phyloP scores from a whole-genome alignment of 148 eudicot genomes.

The Polygonum maritimum region DNA sequence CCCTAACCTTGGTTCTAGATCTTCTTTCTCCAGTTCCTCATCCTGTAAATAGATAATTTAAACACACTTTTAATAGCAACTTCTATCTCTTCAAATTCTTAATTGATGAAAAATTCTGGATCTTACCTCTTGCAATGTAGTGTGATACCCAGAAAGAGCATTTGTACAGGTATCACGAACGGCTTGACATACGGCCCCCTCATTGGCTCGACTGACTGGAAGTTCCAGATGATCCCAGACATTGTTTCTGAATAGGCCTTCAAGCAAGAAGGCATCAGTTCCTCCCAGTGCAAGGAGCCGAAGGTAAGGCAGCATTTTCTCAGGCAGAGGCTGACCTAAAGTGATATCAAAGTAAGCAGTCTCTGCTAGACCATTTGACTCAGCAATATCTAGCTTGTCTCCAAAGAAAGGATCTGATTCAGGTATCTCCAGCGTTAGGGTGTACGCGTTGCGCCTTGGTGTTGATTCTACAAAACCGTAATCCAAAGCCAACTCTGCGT shows the following conservation, averaged over 20 bases:
- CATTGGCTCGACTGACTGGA: conserved; percentile 76
- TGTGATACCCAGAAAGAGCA: conserved; percentile 68
- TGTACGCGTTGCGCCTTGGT: conserved; percentile 57
- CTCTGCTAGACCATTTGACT: conserved; percentile 63
- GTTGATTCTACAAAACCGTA: conserved; percentile 79
- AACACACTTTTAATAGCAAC: not conserved
- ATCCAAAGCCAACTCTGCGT: conserved; percentile 88
- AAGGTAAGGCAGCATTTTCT: conserved; percentile 64
- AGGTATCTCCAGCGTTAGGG: conserved; percentile 74
- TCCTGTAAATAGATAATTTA: conserved; percentile 39
- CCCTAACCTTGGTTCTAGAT: conserved; percentile 36
- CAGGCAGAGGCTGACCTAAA: conserved; percentile 61
- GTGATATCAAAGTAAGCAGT: conserved; percentile 78
- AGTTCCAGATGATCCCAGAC: conserved; percentile 74
- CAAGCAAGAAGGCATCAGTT: conserved; percentile 76
- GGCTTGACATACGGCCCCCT: conserved; percentile 74
- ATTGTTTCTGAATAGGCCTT: conserved; percentile 65
- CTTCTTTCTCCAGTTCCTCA: conserved; percentile 52
- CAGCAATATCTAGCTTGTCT: conserved; percentile 93
- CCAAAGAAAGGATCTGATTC: conserved; percentile 70
- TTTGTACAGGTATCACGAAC: conserved; percentile 61
- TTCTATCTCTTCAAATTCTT: not conserved
- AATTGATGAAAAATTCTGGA: not conserved
- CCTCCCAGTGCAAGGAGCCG: conserved; percentile 82
- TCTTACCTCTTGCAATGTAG: conserved; percentile 75